These are phyloP conservation scores for Rossbeevera mucosa DNA, from an alignment of 768 basidiomycete genomes.

Conservation along the genomic window DNA sequence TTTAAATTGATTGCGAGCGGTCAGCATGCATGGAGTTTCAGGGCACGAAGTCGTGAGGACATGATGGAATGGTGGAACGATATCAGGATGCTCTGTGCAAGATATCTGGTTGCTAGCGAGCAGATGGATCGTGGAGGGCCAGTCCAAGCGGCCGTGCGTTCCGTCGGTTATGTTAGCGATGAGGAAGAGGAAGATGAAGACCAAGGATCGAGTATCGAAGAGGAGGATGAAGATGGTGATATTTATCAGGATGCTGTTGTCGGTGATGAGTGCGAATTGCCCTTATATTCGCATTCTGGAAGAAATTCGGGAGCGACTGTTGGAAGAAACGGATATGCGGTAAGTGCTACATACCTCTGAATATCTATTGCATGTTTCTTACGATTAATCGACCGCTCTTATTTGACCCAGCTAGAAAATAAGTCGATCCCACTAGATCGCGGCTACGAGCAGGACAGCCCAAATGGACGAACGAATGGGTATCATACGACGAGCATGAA, in stretches of 20 bases:
- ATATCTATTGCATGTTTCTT: background rate
- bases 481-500: constrained; percentile 39
- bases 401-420: constrained; percentile 42
- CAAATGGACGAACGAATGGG: constrained; percentile 7
- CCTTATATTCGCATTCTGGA: constrained; percentile 53
- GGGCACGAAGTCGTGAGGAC: constrained; percentile 84
- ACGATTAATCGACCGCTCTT: constrained; percentile 3
- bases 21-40: constrained; percentile 83
- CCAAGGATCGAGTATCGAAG: constrained; percentile 52
- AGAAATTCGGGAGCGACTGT: constrained; percentile 39
- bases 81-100: constrained; percentile 84
- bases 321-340: constrained; percentile 57
- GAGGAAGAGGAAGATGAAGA: constrained; percentile 66
- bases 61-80: constrained; percentile 99
- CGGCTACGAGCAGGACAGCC: background rate
- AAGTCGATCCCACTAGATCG: constrained; percentile 26
- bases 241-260: constrained; percentile 37
- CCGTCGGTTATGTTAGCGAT: constrained; percentile 83
- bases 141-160: constrained; percentile 86
- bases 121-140: constrained; percentile 89
- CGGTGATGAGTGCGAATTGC: constrained; percentile 47
- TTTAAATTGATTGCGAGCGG: constrained; percentile 38
- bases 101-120: constrained; percentile 93
- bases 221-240: constrained; percentile 48
- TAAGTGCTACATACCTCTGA: constrained; percentile 33